Conservation (phyloP, 352 stramenopile genomes). For the Blastocystis sp. region DNA sequence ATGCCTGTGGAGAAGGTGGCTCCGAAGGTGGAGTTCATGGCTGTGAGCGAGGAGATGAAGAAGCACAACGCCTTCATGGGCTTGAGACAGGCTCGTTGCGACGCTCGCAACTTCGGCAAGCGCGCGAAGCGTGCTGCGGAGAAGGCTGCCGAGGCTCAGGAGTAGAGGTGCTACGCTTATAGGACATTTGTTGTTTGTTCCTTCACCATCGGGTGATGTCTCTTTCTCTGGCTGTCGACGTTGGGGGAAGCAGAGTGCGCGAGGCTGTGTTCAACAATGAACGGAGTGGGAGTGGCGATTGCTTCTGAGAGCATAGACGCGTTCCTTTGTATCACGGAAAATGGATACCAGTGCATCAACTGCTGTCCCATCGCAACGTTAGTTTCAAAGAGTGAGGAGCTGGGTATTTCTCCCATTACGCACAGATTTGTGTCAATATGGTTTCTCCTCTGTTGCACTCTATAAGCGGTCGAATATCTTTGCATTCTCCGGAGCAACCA, state of each 20-base stretch:
- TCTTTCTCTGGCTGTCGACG: background rate
- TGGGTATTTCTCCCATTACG: background rate
- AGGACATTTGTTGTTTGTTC: constrained; percentile 24
- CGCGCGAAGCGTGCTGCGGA: no score
- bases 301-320: background rate
- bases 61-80: no score
- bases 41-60: no score
- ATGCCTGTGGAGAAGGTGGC: no score
- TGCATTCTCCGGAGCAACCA: background rate
- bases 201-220: background rate
- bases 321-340: constrained; percentile 29
- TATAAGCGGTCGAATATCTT: constrained; percentile 62
- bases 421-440: constrained; percentile 34
- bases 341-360: constrained; percentile 32
- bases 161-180: no score
- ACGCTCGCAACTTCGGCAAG: no score
- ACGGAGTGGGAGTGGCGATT: background rate
- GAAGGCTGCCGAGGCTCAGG: no score
- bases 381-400: constrained; percentile 26
- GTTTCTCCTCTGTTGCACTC: background rate
- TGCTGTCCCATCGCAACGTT: constrained; percentile 25
- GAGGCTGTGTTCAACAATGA: constrained; percentile 4
- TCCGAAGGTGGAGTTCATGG: no score
- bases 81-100: no score
- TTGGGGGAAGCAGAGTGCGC: background rate